Base-by-base conservation (phyloP, 2,329 filamentous ascomycete genomes). In the Fonsecaea multimorphosa region DNA sequence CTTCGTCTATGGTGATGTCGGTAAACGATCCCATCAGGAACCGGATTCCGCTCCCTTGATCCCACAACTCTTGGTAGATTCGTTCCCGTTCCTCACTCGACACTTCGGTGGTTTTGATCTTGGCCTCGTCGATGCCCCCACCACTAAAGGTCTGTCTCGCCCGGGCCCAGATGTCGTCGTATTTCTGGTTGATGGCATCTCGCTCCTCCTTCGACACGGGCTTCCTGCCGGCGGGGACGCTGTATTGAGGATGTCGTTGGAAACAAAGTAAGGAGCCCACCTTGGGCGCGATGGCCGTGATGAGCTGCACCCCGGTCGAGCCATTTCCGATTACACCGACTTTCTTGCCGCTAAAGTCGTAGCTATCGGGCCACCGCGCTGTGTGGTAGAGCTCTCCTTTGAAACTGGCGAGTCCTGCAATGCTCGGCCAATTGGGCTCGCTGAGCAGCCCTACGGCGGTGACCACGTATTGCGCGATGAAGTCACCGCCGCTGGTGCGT, bases 291-390 rank as follows among this genome's bases (percentile, higher is more conserved):
- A 84, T 84, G 54, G 85, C 86, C 68, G 90, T 88, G 0, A 84
- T 81, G 49, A 89, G 83, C 70, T 90, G 87, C 1, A 89, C 83
- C 0, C 87, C 87, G 1, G 65, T 68, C 11, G 61, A 85, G 1
- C 88, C 88, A 0, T 86, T 89, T 8, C 88, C 88, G 34, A 90
- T 85, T 58, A 90, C 82, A n/a, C 83, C 87, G 58, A 86, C 82
- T n/a, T 82, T 81, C 73, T 89, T 89, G 55, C 81, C 81, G 49
- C 80, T 80, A 32, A 87, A 81, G 56, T 84, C 79, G 24, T 88
- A 78, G 1, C 81, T 76, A 16, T 68, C 58, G 1, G 87, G 86
- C 86, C 86, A 88, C 72, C 84, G 84, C 0, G 84, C 85, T 0
- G 85, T 84, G 73, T 89, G 86, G 70, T 86, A 82, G 5, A 88